Percentiles rank a stretch among this genome's conserved stretches.
Evolutionary conservation across 164 flowering plant genomes (phyloP).

Genomic region (Tinospora cordifolia): DNA sequence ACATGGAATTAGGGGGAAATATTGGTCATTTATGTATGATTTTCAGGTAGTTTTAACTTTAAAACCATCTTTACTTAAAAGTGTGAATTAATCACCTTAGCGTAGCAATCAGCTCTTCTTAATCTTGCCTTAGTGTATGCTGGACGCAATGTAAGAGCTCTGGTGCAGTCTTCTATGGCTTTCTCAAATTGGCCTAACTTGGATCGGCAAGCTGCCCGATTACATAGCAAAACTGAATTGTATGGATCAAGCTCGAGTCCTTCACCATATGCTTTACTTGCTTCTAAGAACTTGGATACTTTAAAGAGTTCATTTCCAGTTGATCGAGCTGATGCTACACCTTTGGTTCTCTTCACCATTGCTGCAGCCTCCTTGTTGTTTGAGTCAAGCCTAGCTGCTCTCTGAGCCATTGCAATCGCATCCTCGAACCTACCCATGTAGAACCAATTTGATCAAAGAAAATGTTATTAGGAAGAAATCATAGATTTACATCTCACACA

Average conservation of each 20-base stretch:
- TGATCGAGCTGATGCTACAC: conserved; percentile 44
- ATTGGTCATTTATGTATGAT: background rate
- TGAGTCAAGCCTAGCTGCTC: conserved; percentile 52
- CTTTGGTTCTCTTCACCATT: conserved; percentile 33
- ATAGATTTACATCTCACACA: too few relatives aligned
- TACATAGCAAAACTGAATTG: conserved; percentile 72
- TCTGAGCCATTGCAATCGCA: conserved; percentile 44
- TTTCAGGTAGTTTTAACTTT: background rate
- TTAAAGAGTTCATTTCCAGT: conserved; percentile 69
- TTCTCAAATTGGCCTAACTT: conserved; percentile 73
- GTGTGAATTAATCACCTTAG: conserved; percentile 39
- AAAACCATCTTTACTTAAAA: background rate
- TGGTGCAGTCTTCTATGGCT: conserved; percentile 70
- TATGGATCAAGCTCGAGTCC: conserved; percentile 66
- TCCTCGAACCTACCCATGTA: conserved; percentile 56
- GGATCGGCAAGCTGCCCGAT: conserved; percentile 72
- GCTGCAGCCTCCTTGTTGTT: conserved; percentile 35
- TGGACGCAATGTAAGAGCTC: conserved; percentile 56
- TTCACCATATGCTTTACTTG: conserved; percentile 46
- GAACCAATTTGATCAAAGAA: background rate
- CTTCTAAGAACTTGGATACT: conserved; percentile 55
- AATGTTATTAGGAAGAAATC: background rate
- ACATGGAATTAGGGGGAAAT: background rate
- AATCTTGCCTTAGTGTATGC: conserved; percentile 73
- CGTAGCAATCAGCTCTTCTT: conserved; percentile 65